A percentile compares a stretch with the other conserved stretches of the same genome.
These are phyloP conservation scores for Crocinoboletus sp. DNA, from an alignment of 1,284 basidiomycete genomes.

Conservation along the genomic window DNA sequence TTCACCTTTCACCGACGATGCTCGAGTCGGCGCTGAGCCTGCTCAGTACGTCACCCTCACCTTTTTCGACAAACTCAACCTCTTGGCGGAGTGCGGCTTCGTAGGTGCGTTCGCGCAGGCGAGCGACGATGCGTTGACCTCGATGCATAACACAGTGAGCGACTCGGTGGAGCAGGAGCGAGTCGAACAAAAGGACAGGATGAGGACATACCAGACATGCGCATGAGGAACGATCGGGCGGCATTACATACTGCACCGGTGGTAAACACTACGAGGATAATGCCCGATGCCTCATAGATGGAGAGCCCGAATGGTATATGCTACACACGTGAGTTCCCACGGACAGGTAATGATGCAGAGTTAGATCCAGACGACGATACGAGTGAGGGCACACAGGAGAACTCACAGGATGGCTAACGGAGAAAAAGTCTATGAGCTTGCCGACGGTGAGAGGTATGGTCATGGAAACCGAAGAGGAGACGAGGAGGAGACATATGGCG, in stretches of 20 bases:
- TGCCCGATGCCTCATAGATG: slow-evolving; percentile 74
- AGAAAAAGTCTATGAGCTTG: slow-evolving; percentile 90
- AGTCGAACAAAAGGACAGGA: not conserved
- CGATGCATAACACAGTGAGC: not conserved
- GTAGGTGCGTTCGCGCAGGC: slow-evolving; percentile 83
- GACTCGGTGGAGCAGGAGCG: not conserved
- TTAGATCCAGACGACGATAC: not conserved
- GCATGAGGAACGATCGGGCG: slow-evolving; percentile 85
- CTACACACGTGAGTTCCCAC: slow-evolving; percentile 33
- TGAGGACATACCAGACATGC: slow-evolving; percentile 58
- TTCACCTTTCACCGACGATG: slow-evolving; percentile 90
- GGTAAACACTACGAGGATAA: slow-evolving; percentile 80
- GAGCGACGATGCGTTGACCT: slow-evolving; percentile 92
- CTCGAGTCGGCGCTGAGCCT: slow-evolving; percentile 90
- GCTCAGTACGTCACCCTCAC: slow-evolving; percentile 93
- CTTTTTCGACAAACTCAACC: slow-evolving; percentile 89
- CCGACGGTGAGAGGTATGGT: slow-evolving; percentile 89
- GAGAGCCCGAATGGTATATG: slow-evolving; percentile 75
- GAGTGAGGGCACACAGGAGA: not conserved
- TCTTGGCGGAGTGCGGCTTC: slow-evolving; percentile 82
- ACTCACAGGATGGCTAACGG: slow-evolving; percentile 63
- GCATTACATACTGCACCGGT: slow-evolving; percentile 88
- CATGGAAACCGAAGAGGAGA: slow-evolving; percentile 83
- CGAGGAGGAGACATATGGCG: slow-evolving; percentile 63
- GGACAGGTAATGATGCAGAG: not conserved